Base-by-base conservation (phyloP, 2,329 filamentous ascomycete species). In the Fusarium hainanense region DNA sequence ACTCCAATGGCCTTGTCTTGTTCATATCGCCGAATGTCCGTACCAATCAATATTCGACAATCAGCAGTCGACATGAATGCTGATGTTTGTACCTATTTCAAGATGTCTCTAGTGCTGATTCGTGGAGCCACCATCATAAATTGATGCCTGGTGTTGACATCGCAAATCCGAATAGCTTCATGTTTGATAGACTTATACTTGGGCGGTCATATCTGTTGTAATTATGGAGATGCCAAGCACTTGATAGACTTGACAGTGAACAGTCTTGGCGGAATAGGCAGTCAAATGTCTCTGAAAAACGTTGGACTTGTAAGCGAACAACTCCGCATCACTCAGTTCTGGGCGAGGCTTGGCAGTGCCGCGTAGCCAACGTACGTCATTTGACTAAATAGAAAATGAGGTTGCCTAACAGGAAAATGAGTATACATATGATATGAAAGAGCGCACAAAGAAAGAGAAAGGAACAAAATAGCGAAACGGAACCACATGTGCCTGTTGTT, bases 361-460 rank as follows among this genome's bases (percentile, higher is more conserved):
- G 69, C 69, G 69, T 71, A 59, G 40, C 63, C 61, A 42, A 59
- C 47, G 44, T 71, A 71, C 69, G 69, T 71, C 65, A 71, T 60
- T 69, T 71, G 62, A 42, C 54, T 56, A 44, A 59, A 41, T 37
- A 69, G 40, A 67, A 37, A 57, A 63, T 48, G n/a, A 42, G 58
- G 62, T 30, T 70, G 67, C 62, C 67, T 70, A 50, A 48, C 60
- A n/a, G 9, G 34, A 44, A 20, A 11, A 14, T 20, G n/a, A 42
- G 16, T 54, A 54, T 41, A 68, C 28, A 32, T 44, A 21, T 47
- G n/a, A 6, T 44, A 21, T 48, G n/a, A 4, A 18, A 41, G 13
- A 58, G 32, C 27, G 34, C 21, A 59, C 54, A 65, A 43, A 40
- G 34, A 25, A 66, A 30, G 51, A 25, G 56, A 57, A 34, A 43